Evolutionary conservation across 2,329 filamentous ascomycete species (phyloP).

Genomic region (Hypoxylon rubiginosum): DNA sequence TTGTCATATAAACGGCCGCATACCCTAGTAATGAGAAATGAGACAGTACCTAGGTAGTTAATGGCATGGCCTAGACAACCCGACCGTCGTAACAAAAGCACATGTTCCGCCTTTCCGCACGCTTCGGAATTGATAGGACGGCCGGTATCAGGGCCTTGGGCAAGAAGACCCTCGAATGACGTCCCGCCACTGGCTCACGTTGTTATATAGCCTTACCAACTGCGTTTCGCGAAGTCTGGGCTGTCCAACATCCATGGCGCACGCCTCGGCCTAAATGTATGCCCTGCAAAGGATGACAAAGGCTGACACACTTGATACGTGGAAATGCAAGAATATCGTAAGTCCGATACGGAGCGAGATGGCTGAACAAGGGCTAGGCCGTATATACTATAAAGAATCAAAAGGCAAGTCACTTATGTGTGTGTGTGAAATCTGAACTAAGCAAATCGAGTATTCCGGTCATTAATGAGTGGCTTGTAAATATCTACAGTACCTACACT

Average conservation of each 20-base stretch:
- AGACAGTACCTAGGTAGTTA: neutral
- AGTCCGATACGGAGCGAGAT: constrained; percentile 24
- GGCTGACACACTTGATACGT: constrained; percentile 23
- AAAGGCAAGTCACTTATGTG: neutral
- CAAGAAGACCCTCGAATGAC: constrained; percentile 34
- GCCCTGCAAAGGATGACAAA: constrained; percentile 26
- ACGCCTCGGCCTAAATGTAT: constrained; percentile 27
- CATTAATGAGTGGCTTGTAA: neutral
- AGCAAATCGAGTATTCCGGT: neutral
- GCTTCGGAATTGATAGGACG: constrained; percentile 14
- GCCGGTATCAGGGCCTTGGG: constrained; percentile 5
- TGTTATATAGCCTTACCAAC: constrained; percentile 26
- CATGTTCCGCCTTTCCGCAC: constrained; percentile 30
- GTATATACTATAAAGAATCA: neutral
- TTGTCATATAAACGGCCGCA: neutral
- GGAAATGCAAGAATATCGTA: constrained; percentile 16
- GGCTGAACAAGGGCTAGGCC: neutral
- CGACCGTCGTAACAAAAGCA: constrained; percentile 5
- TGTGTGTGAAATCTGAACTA: neutral
- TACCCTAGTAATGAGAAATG: neutral
- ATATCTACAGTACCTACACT: no score
- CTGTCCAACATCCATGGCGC: constrained; percentile 19
- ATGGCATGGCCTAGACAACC: neutral
- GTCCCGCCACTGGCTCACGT: constrained; percentile 35
- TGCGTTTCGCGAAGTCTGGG: constrained; percentile 6